Evolutionary conservation across 768 basidiomycete genomes (phyloP), one percentile per base, ranked within the genome.

Genomic region (Trametopsis cervina): DNA sequence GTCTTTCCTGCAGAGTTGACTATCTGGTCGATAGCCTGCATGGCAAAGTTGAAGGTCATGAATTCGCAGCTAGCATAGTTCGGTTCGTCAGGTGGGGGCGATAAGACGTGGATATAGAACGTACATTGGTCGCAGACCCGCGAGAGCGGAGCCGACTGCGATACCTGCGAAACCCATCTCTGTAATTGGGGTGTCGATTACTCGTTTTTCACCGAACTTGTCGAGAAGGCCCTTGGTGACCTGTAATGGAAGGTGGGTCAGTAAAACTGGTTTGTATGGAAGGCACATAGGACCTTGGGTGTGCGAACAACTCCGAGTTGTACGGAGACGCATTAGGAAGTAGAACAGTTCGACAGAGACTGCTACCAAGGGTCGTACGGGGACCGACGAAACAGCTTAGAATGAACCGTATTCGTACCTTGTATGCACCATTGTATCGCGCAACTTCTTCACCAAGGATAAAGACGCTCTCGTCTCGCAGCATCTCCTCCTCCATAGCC

Each of bases 1-100:
- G 96, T 99, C 76, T 98, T 99, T 52, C 91, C 96, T 47, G 88
- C 96, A n/a, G 96, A 98, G 78, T 99, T 99, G 69, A 99, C 92
- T 54, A 99, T 99, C 63, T 99, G 96, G 72, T 99, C 96, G 66
- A 99, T 98, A 50, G 96, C 94, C 71, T 94, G 92, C 95, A 98
- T 99, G 56, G 95, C 95, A 65, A 99, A 98, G 77, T 99, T 98
- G 77, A 95, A 98, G 13, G 95, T 98, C 95, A 97, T 98, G 75
- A 97, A 99, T 75, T 98, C 95, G 78, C 94, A 97, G 61, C 89
- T 92, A 25, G 33, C 36, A 23, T 35, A 33, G 24, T 36, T 56
- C 21, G 54, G 51, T n/a, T n/a, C 46, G 9, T 3, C 1, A 42
- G 3, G 17, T 29, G n/a, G 4, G 11, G 6, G 29, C 23, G 38